Base-by-base conservation (phyloP, 805 yeast species). In the Candida insectorum region DNA sequence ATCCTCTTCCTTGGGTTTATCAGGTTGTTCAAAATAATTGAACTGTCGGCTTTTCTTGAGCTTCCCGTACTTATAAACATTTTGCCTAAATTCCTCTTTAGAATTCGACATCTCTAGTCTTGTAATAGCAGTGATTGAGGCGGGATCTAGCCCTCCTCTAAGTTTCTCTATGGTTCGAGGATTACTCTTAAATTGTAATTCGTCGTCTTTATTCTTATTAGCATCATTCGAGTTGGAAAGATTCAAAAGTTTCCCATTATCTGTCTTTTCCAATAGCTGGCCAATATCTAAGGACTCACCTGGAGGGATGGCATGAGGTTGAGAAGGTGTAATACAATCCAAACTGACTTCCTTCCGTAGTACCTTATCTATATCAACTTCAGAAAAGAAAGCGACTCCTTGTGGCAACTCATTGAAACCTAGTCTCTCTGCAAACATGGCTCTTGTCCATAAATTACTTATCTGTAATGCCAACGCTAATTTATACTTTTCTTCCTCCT, bases 401-500 rank as follows among this genome's bases (percentile, higher is more conserved):
- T 89, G 96, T 0, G 99, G 99, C 24, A 93, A 69, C 44, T 89
- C 94, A 23, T 75, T 70, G 40, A 93, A 82, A 0, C 97, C 97
- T 51, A 91, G 59, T 50, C 88, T 95, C 52, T 89, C 94, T 45
- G 94, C 85, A 49, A 93, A 93, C 77, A 93, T 82, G 0, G 95
- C 94, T 39, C 99, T 69, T 0, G 97, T 91, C 99, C 99, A 93
- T 4, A 91, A 51, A 55, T 94, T 94, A 33, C 93, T 76, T 14
- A 94, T 74, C 53, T 93, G 99, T 30, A 93, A 64, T 1, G 95
- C 77, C 63, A 88, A 65, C 0, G 95, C 94, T 4, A 82, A 83
- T 42, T 77, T 70, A 48, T 85, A 85, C 47, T 74, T 73, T 48
- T 93, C 93, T 39, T 79, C 76, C 16, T 82, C 81, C 34, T 78